Percentiles rank a stretch among this genome's conserved stretches.
phyloP scores from a whole-genome alignment of 352 stramenopile genomes.

The Pythium monospermum region DNA sequence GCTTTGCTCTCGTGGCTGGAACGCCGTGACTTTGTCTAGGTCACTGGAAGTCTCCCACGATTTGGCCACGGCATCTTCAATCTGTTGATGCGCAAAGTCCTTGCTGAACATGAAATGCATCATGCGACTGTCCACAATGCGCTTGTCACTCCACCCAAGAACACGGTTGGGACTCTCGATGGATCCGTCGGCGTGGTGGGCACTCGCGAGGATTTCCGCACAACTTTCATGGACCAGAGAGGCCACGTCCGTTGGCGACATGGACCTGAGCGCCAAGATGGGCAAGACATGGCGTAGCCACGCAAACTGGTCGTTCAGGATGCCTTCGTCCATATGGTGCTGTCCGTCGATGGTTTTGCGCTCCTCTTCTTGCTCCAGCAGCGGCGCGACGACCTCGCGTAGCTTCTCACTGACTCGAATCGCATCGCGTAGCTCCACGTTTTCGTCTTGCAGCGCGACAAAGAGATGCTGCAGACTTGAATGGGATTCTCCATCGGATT shows the following conservation, averaged over 20 bases:
- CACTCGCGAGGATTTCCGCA: conserved; percentile 15
- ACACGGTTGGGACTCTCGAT: conserved; percentile 12
- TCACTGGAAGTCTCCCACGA: conserved; percentile 23
- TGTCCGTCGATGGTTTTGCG: conserved; percentile 17
- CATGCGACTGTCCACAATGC: conserved; percentile 17
- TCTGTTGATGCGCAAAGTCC: conserved; percentile 19
- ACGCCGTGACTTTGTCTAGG: conserved; percentile 17
- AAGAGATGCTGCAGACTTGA: neutral
- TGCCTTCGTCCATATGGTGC: conserved; percentile 13
- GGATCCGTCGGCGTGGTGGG: conserved; percentile 8
- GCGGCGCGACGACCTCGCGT: conserved; percentile 6
- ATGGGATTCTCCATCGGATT: neutral
- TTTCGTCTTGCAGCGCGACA: conserved; percentile 14
- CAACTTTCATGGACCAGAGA: conserved; percentile 15
- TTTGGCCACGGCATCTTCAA: conserved; percentile 16
- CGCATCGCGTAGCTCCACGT: conserved; percentile 15
- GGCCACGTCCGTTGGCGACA: neutral
- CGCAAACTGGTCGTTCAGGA: conserved; percentile 11
- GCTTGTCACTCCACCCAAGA: conserved; percentile 23
- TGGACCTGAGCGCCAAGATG: conserved; percentile 10
- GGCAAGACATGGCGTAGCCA: conserved; percentile 18
- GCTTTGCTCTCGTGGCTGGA: conserved; percentile 18
- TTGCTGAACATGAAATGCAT: conserved; percentile 28
- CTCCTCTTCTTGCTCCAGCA: conserved; percentile 24
- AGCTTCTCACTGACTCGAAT: conserved; percentile 17